Base-by-base conservation (phyloP, 106 monocot genomes). In the Dendrobium nobile region DNA sequence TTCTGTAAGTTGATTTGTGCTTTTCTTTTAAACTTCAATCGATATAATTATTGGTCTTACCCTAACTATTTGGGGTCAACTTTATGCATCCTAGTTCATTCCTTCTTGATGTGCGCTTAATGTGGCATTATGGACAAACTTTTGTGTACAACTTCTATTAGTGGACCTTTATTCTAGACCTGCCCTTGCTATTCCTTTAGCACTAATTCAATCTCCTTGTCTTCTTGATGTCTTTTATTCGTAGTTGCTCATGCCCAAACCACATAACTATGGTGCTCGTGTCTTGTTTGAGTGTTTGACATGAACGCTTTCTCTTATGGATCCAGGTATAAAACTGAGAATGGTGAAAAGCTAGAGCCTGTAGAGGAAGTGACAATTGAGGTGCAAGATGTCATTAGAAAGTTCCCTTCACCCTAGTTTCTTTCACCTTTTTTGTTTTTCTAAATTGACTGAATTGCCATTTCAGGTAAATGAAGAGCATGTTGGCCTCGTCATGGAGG, bases 291-390 rank as follows among this genome's bases (percentile, higher is more conserved):
- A 67, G 18, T 56, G 56, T 56, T 56, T 56, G 19, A 56, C 56
- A 56, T 67, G 67, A 31, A 73, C 5, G 45, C 45, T 75, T 45
- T 19, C n/a, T 27, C 78, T 68, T 47, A 19, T 61, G 72, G 67
- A 24, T 24, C 26, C 81, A 98, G 97, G 97, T 99, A 99, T 79
- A 99, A 95, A 86, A 89, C 80, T 77, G 92, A 95, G 72, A 87
- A 90, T 26, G 88, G 86, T 44, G 86, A 82, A 79, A 93, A 84
- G 77, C 84, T 99, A 81, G 98, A 99, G 79, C 98, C 98, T 44
- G 92, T 99, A 43, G 98, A 99, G 82, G 98, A 99, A 99, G 98
- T 99, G 33, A 95, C 98, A 73, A 90, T 99, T 74, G 98, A 99
- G 95, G 98, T 99, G 85, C 47, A 59, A 27, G 41, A 73, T 74